Evolutionary conservation across 768 basidiomycete genomes (phyloP), one percentile per base, ranked within the genome.

Genomic region (Mycena kentingensis): DNA sequence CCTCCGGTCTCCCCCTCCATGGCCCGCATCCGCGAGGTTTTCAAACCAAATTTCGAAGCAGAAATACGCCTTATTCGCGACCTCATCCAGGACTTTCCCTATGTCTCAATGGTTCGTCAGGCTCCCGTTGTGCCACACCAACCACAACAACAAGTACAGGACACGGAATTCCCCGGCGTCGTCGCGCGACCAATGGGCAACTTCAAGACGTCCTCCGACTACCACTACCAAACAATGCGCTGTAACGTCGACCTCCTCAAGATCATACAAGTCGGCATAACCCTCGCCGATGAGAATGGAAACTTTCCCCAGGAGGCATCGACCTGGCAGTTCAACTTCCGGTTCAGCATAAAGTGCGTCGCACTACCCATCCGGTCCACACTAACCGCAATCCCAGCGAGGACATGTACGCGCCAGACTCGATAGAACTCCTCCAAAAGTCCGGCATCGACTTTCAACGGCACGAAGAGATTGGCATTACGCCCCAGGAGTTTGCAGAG

Each of bases 271-370:
- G 85, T 98, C 55, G 97, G 97, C 5, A 81, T 99, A 59, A 97
- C 97, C 5, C 76, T 99, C 25, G 88, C 91, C 34, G 93, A 98
- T 69, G 93, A 95, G 67, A 84, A 97, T 27, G 97, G 97, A 4
- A 88, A 94, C 65, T 85, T 87, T 51, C 93, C 95, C 11, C 85
- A 85, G 61, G 95, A 96, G 47, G 82, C 87, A 29, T 89, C 90
- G 26, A 97, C 95, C 47, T 99, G 97, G 97, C 97, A 99, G 70
- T 99, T 99, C 76, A 99, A 99, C 70, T 98, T 99, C 76, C 83
- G 81, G 65, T 99, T 98, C 71, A 90, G 83, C 69, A 73, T 94
- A 56, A 82, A 82, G 96, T 94, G 65, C 60, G 87, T 76, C 12
- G 42, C 27, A n/a, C 37, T 43, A 24, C 46, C 12, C 16, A 24